phyloP scores from a whole-genome alignment of 192 early-diverging fungal species.

The Coemansia sp. region DNA sequence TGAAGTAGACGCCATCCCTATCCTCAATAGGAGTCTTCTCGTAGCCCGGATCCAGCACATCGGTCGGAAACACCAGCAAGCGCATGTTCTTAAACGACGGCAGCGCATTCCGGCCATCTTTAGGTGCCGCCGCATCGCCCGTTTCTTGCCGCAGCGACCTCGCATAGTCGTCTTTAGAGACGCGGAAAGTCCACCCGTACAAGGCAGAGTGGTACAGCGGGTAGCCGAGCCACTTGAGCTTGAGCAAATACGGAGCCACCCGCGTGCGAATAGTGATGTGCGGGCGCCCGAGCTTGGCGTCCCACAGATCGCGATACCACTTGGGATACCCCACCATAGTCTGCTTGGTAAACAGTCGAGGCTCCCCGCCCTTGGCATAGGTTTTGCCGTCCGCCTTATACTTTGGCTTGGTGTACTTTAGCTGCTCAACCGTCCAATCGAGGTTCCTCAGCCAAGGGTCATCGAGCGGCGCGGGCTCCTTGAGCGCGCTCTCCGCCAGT shows the following conservation, averaged over 20 bases:
- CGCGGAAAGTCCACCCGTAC: conserved; percentile 83
- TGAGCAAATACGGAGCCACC: conserved; percentile 76
- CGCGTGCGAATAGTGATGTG: conserved; percentile 71
- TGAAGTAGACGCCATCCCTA: conserved; percentile 55
- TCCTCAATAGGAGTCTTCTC: conserved; percentile 42
- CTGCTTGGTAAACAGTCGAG: conserved; percentile 36
- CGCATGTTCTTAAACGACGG: conserved; percentile 39
- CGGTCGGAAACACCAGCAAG: conserved; percentile 30
- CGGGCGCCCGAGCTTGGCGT: conserved; percentile 55
- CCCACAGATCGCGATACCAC: conserved; percentile 85
- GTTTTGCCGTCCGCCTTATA: conserved; percentile 26
- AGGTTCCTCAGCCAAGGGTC: conserved; percentile 84
- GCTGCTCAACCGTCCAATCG: conserved; percentile 64
- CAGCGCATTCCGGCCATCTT: not conserved
- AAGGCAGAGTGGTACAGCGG: conserved; percentile 69
- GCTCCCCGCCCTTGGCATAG: conserved; percentile 53
- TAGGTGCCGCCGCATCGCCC: conserved; percentile 5
- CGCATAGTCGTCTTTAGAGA: conserved; percentile 52
- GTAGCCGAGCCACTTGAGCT: conserved; percentile 77
- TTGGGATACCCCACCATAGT: conserved; percentile 61
- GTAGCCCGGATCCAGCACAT: conserved; percentile 51
- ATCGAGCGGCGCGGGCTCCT: conserved; percentile 18
- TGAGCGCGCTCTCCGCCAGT: conserved; percentile 54
- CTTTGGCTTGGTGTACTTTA: conserved; percentile 49
- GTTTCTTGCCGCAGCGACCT: conserved; percentile 13